Base-by-base conservation (phyloP, 2,329 filamentous ascomycete species). In the Ophiostoma sp. region DNA sequence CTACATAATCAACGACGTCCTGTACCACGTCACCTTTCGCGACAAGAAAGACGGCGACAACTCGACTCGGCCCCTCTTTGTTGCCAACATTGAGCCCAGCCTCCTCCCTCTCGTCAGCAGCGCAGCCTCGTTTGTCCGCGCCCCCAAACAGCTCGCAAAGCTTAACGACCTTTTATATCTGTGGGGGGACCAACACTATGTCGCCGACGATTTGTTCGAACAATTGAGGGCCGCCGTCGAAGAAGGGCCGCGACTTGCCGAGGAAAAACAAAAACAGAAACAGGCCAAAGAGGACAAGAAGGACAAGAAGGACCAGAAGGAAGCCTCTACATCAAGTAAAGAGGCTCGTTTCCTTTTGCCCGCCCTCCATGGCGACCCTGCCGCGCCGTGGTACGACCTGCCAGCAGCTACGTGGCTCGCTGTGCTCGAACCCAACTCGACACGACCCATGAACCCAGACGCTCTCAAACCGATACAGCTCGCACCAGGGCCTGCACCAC, bases 331-430 rank as follows among this genome's bases (percentile, higher is more conserved):
- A 11, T 8, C 70, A 33, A 68, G 33, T 45, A 69, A 45, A 45
- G 75, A 91, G 74, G 83, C 83, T 0, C 91, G 92, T 0, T 95
- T 89, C 78, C 81, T 91, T 36, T 87, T 97, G 80, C 94, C 94
- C 25, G 85, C 92, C 1, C 88, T 87, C 72, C 94, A 97, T 80
- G 94, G 94, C 55, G 93, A 97, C 79, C 82, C 87, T 1, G 87
- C 88, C 0, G 89, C 87, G 3, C 90, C 92, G 0, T 97, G 92
- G 88, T 92, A 94, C 82, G 93, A 97, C 76, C 84, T 97, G 0
- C 94, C 94, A 0, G 93, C 93, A 1, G 92, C 90, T 1, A 95
- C 93, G 76, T 91, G 95, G 85, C 87, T 97, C 64, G 92, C 92
- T 4, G 91, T 92, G 72, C 89, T 97, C 74, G 88, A 92, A 52